Conservation (phyloP, 2,329 filamentous ascomycete genomes). For the Fusarium bactridioides region DNA sequence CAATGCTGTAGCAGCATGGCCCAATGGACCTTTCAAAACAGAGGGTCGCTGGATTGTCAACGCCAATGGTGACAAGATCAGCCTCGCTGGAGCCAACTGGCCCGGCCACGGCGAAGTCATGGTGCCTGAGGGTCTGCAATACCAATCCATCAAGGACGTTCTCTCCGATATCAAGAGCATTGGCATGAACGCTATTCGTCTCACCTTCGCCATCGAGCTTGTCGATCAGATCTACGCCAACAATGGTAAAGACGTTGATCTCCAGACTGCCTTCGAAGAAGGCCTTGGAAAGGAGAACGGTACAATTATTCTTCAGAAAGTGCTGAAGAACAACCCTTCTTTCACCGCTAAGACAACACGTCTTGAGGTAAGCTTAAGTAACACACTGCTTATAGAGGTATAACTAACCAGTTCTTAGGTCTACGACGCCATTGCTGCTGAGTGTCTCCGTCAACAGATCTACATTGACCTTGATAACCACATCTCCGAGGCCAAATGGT, state of each 20-base stretch:
- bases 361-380: constrained; percentile 49
- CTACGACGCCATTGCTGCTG: constrained; percentile 69
- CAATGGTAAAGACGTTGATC: constrained; percentile 54
- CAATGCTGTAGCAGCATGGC: constrained; percentile 24
- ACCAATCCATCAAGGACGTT: constrained; percentile 63
- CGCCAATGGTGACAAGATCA: constrained; percentile 47
- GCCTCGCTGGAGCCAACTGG: constrained; percentile 68
- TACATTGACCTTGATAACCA: constrained; percentile 70
- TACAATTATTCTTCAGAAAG: constrained; percentile 56
- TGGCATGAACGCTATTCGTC: constrained; percentile 69
- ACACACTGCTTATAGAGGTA: accelerated
- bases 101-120: constrained; percentile 68
- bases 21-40: constrained; percentile 48
- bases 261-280: constrained; percentile 54
- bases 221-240: constrained; percentile 65
- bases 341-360: constrained; percentile 64
- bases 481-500: constrained; percentile 66
- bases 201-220: constrained; percentile 72
- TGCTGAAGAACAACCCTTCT: constrained; percentile 64
- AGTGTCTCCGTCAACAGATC: constrained; percentile 61
- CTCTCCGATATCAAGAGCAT: constrained; percentile 64
- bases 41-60: constrained; percentile 54
- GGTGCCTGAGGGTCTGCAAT: constrained; percentile 71
- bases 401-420: background rate
- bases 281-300: constrained; percentile 63